Evolutionary conservation across 495 filamentous ascomycete genomes (phyloP), one percentile per base, ranked within the genome.

Genomic region (Echria macrotheca): DNA sequence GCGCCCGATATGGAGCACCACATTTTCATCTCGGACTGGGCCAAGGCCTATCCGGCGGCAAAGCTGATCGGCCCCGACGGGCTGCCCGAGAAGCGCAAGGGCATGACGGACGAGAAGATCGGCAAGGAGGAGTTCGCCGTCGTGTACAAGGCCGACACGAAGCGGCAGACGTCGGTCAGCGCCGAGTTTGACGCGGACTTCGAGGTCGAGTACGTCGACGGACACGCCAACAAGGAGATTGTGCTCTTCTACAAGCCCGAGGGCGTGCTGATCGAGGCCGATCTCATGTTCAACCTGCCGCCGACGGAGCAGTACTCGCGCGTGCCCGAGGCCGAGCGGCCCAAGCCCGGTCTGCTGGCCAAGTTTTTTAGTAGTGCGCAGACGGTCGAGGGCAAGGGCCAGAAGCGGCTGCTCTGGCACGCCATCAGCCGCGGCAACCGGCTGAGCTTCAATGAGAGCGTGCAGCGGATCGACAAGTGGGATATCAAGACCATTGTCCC

Each of bases 1-100:
- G 90, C 91, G 4, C 76, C 82, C 15, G 93, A 97, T 61, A 78
- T 90, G 15, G 85, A 96, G 68, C 93, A 97, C 67, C 91, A 98
- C 74, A 86, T 97, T 61, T 89, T 87, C 70, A 60, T 97, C 14
- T 82, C 84, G 1, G 69, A 85, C 10, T 98, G 93, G 94, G 80
- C 85, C 50, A 67, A 76, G 14, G 87, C 79, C 4, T 98, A 76
- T 64, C 90, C 90, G 0, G 54, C 75, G 17, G 90, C 93, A 6
- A 78, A 81, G 47, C 75, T 98, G 32, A 76, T 97, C 55, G 91
- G 83, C 0, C 87, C 87, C 4, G 86, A 94, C 58, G 91, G 91
- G 0, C 77, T 98, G 2, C 81, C 78, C 37, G 91, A 91, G 71
- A 94, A 95, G 69, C 83, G 91, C 23, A 67, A 74, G 35, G 69